phyloP scores from a whole-genome alignment of 805 yeast species.

The Yamadazyma kitorensis region DNA sequence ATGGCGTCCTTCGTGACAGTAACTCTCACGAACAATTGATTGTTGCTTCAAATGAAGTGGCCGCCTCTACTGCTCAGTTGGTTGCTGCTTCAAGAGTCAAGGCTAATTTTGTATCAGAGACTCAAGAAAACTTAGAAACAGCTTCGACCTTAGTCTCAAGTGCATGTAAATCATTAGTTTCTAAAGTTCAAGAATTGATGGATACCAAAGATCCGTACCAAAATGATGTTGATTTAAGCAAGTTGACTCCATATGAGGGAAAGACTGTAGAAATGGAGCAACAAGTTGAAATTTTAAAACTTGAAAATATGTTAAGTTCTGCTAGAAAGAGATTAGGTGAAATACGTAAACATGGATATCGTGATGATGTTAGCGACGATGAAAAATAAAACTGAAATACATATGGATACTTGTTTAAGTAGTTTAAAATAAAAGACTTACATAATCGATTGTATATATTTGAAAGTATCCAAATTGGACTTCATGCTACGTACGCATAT shows the following conservation, averaged over 20 bases:
- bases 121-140: constrained; percentile 69
- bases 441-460: too few relatives aligned
- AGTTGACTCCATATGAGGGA: constrained; percentile 72
- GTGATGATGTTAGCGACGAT: constrained; percentile 55
- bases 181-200: constrained; percentile 62
- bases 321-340: constrained; percentile 85
- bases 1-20: constrained; percentile 65
- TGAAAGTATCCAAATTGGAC: too few relatives aligned
- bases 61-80: constrained; percentile 87
- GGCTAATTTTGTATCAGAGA: constrained; percentile 69
- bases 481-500: too few relatives aligned
- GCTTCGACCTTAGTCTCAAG: constrained; percentile 66
- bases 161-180: constrained; percentile 75
- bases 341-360: constrained; percentile 75
- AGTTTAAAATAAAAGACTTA: too few relatives aligned
- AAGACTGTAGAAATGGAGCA: constrained; percentile 89
- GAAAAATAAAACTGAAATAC: constrained; percentile 34
- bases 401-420: background rate
- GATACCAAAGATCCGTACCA: constrained; percentile 30
- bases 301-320: constrained; percentile 66
- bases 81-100: constrained; percentile 91
- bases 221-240: constrained; percentile 59
- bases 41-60: constrained; percentile 89
- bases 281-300: constrained; percentile 82
- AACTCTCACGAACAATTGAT: constrained; percentile 78